phyloP scores from a whole-genome alignment of 257 asterid genomes.

The Nicotiana knightiana region DNA sequence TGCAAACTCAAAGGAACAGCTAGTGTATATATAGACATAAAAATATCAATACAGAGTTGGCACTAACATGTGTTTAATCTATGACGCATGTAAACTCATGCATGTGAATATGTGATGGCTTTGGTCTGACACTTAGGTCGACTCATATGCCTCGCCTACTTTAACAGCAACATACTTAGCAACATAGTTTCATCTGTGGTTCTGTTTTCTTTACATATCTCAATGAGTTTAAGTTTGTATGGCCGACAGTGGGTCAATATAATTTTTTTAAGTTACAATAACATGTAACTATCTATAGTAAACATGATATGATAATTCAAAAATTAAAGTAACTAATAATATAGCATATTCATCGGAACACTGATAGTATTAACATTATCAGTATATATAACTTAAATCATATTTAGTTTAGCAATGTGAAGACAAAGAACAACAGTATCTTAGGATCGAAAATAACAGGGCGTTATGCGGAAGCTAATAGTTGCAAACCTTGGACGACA shows the following conservation, averaged over 20 bases:
- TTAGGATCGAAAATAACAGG: no score
- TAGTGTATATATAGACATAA: background rate
- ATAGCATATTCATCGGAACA: background rate
- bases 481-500: no score
- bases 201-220: background rate
- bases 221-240: background rate
- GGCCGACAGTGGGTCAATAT: no score
- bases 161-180: background rate
- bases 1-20: background rate
- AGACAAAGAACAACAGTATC: no score
- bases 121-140: background rate
- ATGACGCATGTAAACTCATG: background rate
- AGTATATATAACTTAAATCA: no score
- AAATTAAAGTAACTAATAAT: background rate
- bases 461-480: no score
- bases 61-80: background rate
- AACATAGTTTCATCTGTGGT: background rate
- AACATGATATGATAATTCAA: background rate
- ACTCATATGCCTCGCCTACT: constrained; percentile 6
- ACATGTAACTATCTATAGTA: background rate
- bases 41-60: background rate
- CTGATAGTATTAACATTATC: no score
- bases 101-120: constrained; percentile 7
- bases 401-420: no score
- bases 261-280: no score